Conservation (phyloP, 305 asterid genomes). For the Solanum hybrid region DNA sequence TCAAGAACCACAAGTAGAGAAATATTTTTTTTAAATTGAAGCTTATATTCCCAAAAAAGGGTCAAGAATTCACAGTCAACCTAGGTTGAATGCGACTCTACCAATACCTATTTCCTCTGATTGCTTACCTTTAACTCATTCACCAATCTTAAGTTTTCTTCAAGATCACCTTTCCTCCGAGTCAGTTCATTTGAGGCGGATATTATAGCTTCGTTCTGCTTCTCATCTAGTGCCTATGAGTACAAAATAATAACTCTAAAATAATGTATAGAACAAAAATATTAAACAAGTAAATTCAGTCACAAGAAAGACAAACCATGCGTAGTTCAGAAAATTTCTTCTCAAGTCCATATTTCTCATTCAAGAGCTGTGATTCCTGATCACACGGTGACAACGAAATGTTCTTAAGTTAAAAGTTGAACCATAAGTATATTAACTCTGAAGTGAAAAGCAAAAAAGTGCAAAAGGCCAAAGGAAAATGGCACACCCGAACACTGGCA, state of each 20-base stretch:
- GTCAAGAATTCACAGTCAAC: neutral
- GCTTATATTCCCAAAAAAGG: neutral
- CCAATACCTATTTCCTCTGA: neutral
- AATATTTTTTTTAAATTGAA: neutral
- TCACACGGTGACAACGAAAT: constrained; percentile 16
- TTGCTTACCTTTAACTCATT: constrained; percentile 72
- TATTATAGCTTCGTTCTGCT: constrained; percentile 76
- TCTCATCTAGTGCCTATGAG: constrained; percentile 86
- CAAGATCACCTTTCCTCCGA: constrained; percentile 86
- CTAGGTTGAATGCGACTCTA: neutral
- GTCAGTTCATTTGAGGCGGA: constrained; percentile 84
- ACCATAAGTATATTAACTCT: neutral
- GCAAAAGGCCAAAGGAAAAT: neutral
- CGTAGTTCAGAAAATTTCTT: constrained; percentile 81
- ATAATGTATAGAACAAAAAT: neutral
- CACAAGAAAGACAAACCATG: constrained; percentile 46
- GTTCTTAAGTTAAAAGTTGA: constrained; percentile 6
- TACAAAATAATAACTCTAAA: constrained; percentile 4
- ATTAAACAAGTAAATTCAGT: neutral
- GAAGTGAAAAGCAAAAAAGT: constrained; percentile 5
- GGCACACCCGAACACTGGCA: constrained; percentile 75
- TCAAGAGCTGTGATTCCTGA: constrained; percentile 77
- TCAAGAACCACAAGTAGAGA: neutral
- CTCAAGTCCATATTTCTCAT: constrained; percentile 73
- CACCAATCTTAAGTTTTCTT: constrained; percentile 78